Evolutionary conservation across 208 protist species (phyloP).

Genomic region (Trypanosoma cruzi): DNA sequence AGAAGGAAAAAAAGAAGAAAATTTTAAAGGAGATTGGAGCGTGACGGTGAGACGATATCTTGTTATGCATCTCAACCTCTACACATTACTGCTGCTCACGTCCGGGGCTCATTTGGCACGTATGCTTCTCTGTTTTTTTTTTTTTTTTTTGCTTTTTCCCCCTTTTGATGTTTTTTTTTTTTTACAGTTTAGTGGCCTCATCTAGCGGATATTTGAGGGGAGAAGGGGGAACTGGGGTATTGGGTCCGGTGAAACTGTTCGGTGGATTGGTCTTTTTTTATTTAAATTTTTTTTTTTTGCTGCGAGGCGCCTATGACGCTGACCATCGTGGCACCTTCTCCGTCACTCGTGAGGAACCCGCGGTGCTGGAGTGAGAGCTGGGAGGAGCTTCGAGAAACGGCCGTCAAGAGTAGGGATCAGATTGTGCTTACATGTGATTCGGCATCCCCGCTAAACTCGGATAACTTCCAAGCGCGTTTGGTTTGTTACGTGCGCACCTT

Average conservation of each 20-base stretch:
- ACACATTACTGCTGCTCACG: not conserved
- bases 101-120: not conserved
- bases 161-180: constrained; percentile 19
- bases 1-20: not conserved
- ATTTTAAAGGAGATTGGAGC: not conserved
- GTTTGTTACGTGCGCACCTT: constrained; percentile 67
- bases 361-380: constrained; percentile 11
- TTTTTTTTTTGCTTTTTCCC: constrained; percentile 12
- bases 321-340: not conserved
- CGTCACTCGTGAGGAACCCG: constrained; percentile 5
- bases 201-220: not conserved
- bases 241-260: not conserved
- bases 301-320: not conserved
- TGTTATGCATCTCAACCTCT: too few relatives aligned
- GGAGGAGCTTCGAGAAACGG: constrained; percentile 18
- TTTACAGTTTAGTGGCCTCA: constrained; percentile 11
- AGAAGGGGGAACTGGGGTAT: too few relatives aligned
- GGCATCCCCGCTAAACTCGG: constrained; percentile 45
- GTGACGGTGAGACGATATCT: not conserved
- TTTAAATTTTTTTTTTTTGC: constrained; percentile 9
- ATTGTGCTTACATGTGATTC: constrained; percentile 48
- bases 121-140: constrained; percentile 13
- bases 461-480: constrained; percentile 36
- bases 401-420: constrained; percentile 32
- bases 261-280: constrained; percentile 9